Evolutionary conservation across 768 basidiomycete genomes (phyloP).

Genomic region (Hygrocybe punicea): DNA sequence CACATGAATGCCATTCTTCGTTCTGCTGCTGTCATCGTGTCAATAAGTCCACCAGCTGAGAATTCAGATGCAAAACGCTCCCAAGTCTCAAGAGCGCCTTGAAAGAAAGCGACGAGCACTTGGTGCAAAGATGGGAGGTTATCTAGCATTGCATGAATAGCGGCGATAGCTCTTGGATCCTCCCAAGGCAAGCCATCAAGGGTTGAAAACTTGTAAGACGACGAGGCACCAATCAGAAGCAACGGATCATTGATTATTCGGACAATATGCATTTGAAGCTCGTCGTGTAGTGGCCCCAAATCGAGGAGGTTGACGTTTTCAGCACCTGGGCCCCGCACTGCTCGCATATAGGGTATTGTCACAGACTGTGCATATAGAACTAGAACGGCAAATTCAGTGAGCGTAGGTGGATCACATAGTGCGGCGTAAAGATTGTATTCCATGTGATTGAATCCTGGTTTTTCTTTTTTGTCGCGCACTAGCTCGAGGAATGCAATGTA

Average conservation of each 20-base stretch:
- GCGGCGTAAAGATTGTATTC: constrained; percentile 31
- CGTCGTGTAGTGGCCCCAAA: constrained; percentile 22
- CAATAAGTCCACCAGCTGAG: no score
- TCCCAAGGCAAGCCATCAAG: constrained; percentile 23
- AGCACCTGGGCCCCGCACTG: constrained; percentile 13
- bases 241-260: constrained; percentile 19
- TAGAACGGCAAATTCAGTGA: constrained; percentile 28
- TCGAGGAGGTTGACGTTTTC: constrained; percentile 23
- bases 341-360: constrained; percentile 27
- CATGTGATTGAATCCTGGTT: constrained; percentile 30
- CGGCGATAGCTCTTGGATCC: constrained; percentile 9
- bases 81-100: constrained; percentile 10
- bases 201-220: constrained; percentile 6
- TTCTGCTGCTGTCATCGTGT: no score
- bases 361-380: constrained; percentile 23
- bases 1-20: no score
- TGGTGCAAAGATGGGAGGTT: background rate
- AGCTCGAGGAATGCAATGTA: constrained; percentile 27
- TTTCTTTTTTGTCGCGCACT: constrained; percentile 30
- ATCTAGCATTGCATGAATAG: constrained; percentile 3
- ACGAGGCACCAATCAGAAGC: constrained; percentile 17
- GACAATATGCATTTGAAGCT: constrained; percentile 13
- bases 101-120: constrained; percentile 9
- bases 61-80: no score
- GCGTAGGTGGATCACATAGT: constrained; percentile 23